Conservation (phyloP, 2,329 filamentous ascomycete species). For the Fusarium lyarnte region DNA sequence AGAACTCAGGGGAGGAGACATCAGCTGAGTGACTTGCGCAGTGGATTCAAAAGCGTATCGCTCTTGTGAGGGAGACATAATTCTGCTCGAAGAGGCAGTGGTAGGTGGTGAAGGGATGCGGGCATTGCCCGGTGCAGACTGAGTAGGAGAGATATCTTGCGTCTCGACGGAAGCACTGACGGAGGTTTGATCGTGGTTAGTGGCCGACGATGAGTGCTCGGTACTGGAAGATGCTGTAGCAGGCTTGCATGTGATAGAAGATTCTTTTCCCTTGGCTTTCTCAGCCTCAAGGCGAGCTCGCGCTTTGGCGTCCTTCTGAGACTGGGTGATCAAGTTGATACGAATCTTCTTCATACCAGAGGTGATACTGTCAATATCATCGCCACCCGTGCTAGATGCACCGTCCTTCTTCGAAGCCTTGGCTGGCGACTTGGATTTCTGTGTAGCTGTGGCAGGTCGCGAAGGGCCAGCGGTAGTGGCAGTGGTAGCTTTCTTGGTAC, state of each 20-base stretch:
- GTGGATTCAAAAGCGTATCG: slow-evolving; percentile 31
- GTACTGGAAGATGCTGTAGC: not conserved
- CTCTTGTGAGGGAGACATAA: slow-evolving; percentile 41
- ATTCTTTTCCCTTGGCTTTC: slow-evolving; percentile 12
- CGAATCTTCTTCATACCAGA: slow-evolving; percentile 70
- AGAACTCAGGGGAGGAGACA: slow-evolving; percentile 44
- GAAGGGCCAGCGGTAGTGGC: slow-evolving; percentile 29
- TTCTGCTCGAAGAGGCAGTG: slow-evolving; percentile 39
- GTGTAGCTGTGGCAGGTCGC: slow-evolving; percentile 14
- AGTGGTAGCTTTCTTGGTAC: slow-evolving; percentile 50
- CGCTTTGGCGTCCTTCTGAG: slow-evolving; percentile 65
- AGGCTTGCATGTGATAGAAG: slow-evolving; percentile 1
- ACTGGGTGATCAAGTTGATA: slow-evolving; percentile 68
- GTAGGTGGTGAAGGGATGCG: slow-evolving; percentile 34
- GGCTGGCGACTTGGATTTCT: slow-evolving; percentile 23
- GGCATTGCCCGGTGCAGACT: slow-evolving; percentile 7
- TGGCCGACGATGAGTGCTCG: not conserved
- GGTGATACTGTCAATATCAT: slow-evolving; percentile 65
- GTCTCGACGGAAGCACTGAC: not conserved
- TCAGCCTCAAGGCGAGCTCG: slow-evolving; percentile 42
- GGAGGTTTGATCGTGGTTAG: not conserved
- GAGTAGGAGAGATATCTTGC: slow-evolving; percentile 23
- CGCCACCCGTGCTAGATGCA: slow-evolving; percentile 27
- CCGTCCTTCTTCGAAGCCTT: slow-evolving; percentile 22
- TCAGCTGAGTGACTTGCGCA: slow-evolving; percentile 37